Conservation (phyloP, 208 protist genomes). For the Wallacemonas sp. region DNA sequence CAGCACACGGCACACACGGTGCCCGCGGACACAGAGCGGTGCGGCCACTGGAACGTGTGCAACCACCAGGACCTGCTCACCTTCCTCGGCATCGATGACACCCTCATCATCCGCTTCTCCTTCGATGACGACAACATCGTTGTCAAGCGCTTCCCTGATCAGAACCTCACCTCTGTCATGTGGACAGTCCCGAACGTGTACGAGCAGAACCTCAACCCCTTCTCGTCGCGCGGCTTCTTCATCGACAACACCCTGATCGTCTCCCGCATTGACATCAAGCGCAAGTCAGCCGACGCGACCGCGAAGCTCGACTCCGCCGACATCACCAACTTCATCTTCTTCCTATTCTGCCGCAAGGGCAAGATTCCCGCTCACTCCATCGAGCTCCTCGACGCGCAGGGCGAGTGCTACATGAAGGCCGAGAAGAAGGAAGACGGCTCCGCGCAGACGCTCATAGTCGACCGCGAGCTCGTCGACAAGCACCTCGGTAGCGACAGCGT, state of each 20-base stretch:
- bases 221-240: slow-evolving; percentile 64
- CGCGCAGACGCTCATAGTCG: slow-evolving; percentile 51
- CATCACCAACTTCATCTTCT: slow-evolving; percentile 62
- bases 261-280: slow-evolving; percentile 62
- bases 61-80: slow-evolving; percentile 44
- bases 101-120: slow-evolving; percentile 49
- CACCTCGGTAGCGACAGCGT: slow-evolving; percentile 33
- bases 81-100: slow-evolving; percentile 63
- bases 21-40: slow-evolving; percentile 71
- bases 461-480: slow-evolving; percentile 33
- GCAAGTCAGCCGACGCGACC: slow-evolving; percentile 31
- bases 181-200: slow-evolving; percentile 72
- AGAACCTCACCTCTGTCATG: slow-evolving; percentile 41
- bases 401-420: slow-evolving; percentile 38
- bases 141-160: slow-evolving; percentile 26
- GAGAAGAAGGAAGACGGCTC: slow-evolving; percentile 46
- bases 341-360: slow-evolving; percentile 74
- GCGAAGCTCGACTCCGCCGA: slow-evolving; percentile 33
- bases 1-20: slow-evolving; percentile 92
- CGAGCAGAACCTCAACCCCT: slow-evolving; percentile 74
- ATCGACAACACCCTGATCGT: slow-evolving; percentile 49
- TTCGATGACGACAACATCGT: slow-evolving; percentile 81
- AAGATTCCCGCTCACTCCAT: slow-evolving; percentile 73
- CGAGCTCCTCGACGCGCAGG: slow-evolving; percentile 50
- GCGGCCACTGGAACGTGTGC: slow-evolving; percentile 89